Evolutionary conservation across 2,329 filamentous ascomycete species (phyloP).

Genomic region (Alternaria conjuncta): DNA sequence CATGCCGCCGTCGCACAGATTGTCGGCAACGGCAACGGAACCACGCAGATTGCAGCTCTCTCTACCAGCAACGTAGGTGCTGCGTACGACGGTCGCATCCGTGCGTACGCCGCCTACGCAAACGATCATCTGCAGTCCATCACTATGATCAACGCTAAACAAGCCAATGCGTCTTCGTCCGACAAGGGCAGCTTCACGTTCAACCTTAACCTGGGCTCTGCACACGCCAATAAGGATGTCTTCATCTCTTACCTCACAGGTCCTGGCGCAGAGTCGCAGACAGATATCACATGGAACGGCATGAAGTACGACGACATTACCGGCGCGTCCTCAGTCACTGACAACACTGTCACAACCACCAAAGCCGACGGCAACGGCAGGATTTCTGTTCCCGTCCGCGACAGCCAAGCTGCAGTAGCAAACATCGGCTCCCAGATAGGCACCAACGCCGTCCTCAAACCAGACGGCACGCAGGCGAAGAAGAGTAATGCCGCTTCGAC

Average conservation of each 20-base stretch:
- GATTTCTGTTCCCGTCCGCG: constrained; percentile 44
- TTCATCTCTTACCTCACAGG: constrained; percentile 58
- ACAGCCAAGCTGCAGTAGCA: constrained; percentile 56
- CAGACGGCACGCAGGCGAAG: constrained; percentile 32
- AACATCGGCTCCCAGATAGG: constrained; percentile 52
- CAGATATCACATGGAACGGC: constrained; percentile 56
- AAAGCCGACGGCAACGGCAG: constrained; percentile 31
- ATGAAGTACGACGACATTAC: constrained; percentile 53
- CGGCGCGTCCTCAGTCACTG: constrained; percentile 49
- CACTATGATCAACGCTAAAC: constrained; percentile 56
- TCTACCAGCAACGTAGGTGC: constrained; percentile 38
- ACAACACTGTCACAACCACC: constrained; percentile 40
- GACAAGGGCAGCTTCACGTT: constrained; percentile 52
- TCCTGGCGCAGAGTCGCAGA: constrained; percentile 52
- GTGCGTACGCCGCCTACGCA: constrained; percentile 56
- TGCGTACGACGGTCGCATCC: constrained; percentile 51
- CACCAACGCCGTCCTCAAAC: constrained; percentile 37
- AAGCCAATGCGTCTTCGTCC: constrained; percentile 49
- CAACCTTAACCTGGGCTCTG: constrained; percentile 50
- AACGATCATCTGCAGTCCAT: constrained; percentile 51
- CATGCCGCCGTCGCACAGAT: constrained; percentile 59
- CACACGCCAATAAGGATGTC: constrained; percentile 51
- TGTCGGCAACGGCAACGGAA: constrained; percentile 56
- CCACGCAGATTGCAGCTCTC: constrained; percentile 52
- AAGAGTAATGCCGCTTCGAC: constrained; percentile 35